A percentile compares a stretch with the other conserved stretches of the same genome.
phyloP scores from a whole-genome alignment of 2,329 filamentous ascomycete genomes.

The Hymenoscyphus fructigenus region DNA sequence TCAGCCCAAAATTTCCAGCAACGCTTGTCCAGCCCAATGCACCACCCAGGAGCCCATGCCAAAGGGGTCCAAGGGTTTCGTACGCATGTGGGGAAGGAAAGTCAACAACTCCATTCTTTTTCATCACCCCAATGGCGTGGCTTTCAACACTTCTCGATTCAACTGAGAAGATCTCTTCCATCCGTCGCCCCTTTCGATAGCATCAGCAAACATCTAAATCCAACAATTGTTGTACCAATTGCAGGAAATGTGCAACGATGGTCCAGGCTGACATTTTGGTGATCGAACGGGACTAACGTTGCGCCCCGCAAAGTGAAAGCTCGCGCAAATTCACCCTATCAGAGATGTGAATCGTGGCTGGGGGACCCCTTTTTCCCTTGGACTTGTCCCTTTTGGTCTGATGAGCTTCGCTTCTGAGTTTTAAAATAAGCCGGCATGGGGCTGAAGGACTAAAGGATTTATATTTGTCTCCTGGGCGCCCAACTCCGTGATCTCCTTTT shows the following conservation, averaged over 20 bases:
- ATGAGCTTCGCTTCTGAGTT: conserved; percentile 8
- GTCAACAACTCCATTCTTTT: background rate
- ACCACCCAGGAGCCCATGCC: background rate
- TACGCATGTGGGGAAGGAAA: background rate
- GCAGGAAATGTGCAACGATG: background rate
- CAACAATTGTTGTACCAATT: background rate
- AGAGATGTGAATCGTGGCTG: background rate
- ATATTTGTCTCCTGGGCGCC: conserved; percentile 3
- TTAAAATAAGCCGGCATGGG: conserved; percentile 11
- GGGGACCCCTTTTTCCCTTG: background rate
- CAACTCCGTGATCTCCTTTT: conserved; percentile 2
- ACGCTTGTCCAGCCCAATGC: background rate
- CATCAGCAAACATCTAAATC: background rate
- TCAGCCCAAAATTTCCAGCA: background rate
- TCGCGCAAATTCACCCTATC: background rate
- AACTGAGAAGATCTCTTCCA: background rate
- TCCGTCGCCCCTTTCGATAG: background rate
- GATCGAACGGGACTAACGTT: conserved; percentile 1
- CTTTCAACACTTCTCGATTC: background rate
- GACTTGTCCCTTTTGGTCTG: background rate
- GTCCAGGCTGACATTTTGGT: background rate
- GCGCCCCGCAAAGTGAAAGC: background rate
- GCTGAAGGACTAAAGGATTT: conserved; percentile 2
- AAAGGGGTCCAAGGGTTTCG: background rate
- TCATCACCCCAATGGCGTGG: background rate